Evolutionary conservation across 257 asterid genomes (phyloP), one percentile per base, ranked within the genome.

Genomic region (Scutellaria barbata): DNA sequence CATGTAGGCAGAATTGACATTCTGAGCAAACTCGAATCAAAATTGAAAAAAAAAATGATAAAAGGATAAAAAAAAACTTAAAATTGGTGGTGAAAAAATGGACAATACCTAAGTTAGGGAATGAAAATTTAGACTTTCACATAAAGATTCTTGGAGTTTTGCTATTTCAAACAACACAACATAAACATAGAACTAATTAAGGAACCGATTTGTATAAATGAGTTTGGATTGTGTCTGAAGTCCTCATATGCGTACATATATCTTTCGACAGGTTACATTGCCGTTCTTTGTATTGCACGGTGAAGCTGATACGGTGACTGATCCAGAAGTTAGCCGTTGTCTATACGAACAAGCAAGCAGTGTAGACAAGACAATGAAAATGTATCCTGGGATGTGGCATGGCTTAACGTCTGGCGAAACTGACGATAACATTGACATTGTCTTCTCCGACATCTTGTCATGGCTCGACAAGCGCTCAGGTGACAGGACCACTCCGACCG

Each of bases 251-350:
- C 3, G 2, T 51, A 20, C 5, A 30, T 3, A 30, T 35, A n/a
- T 0, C 16, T 17, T 37, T 16, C 2, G 53, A 50, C 71, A 90
- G 97, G 93, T 90, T 51, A 87, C 87, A 0, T 43, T 93, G 10
- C 96, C 98, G 4, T 93, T 93, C 74, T 83, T 90, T 2, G 95
- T 93, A 59, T 68, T 93, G 75, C 98, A 93, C 6, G 98, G 98
- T 0, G 92, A 88, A 74, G 90, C 89, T 0, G 96, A 92, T 66
- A 86, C 59, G 0, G 95, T 89, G 41, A 89, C 95, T 0, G 98
- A 92, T 18, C 98, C 98, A 2, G 90, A 85, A 61, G 86, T 88
- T n/a, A 92, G 96, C 64, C 72, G 80, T 74, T 90, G 83, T 1
- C 74, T 92, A 18, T 88, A 86, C 39, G 87, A 85, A 11, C 70